Conservation (phyloP, 352 stramenopile species). For the Globisporangium megalacanthum region DNA sequence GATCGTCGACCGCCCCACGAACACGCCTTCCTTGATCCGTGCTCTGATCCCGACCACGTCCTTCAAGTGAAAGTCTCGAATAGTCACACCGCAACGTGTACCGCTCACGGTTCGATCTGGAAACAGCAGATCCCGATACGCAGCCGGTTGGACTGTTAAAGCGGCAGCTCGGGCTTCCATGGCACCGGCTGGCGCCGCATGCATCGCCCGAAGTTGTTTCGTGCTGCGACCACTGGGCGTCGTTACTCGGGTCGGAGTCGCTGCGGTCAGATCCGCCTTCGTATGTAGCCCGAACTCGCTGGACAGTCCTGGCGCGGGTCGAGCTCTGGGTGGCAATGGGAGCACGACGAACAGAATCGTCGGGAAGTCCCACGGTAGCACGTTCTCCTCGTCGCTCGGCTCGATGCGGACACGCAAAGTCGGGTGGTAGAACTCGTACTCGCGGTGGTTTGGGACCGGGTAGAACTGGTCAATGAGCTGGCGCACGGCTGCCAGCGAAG, state of each 20-base stretch:
- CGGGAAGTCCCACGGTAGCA: slow-evolving; percentile 9
- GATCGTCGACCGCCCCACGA: not conserved
- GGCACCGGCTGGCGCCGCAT: not conserved
- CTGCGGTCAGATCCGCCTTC: not conserved
- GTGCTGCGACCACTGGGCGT: too few species aligned
- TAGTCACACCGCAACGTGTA: slow-evolving; percentile 1
- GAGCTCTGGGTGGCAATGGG: slow-evolving; percentile 2
- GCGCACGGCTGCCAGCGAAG: slow-evolving; percentile 19
- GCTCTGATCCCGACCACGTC: slow-evolving; percentile 6
- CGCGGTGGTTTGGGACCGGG: slow-evolving; percentile 16
- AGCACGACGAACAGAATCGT: slow-evolving; percentile 7
- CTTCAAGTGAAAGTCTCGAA: slow-evolving; percentile 8
- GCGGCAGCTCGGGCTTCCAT: not conserved
- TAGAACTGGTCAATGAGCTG: slow-evolving; percentile 29
- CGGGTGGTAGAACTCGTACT: slow-evolving; percentile 25
- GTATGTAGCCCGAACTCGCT: not conserved
- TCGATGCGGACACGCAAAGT: slow-evolving; percentile 4
- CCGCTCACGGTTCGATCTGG: not conserved
- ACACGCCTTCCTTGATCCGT: slow-evolving; percentile 1
- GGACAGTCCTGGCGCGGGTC: not conserved
- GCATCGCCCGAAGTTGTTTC: too few species aligned
- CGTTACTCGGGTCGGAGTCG: not conserved
- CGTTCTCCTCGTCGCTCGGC: slow-evolving; percentile 7
- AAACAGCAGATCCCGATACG: slow-evolving; percentile 6
- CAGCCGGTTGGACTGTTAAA: not conserved